Percentiles rank a stretch among this genome's conserved stretches.
These are phyloP conservation scores for Aethionema arabicum DNA, from an alignment of 345 rosid genomes.

Conservation along the genomic window DNA sequence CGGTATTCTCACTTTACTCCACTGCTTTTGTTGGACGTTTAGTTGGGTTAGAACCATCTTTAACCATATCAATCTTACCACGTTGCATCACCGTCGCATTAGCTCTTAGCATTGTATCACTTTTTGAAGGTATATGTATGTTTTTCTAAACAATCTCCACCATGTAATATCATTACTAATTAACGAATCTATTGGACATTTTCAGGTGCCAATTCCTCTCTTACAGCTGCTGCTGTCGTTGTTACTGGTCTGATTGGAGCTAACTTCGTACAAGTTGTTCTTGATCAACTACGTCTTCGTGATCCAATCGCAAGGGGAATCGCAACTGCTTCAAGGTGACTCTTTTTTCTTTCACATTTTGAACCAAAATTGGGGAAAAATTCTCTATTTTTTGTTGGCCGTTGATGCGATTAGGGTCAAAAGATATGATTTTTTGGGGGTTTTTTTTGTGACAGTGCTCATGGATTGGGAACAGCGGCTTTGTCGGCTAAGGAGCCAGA, in stretches of 20 bases:
- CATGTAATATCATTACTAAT: background rate
- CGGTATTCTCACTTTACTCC: slow-evolving; percentile 87
- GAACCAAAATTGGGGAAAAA: background rate
- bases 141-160: background rate
- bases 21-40: slow-evolving; percentile 86
- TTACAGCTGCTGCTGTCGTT: slow-evolving; percentile 93
- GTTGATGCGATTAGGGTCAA: background rate
- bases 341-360: slow-evolving; percentile 9
- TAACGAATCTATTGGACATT: slow-evolving; percentile 13
- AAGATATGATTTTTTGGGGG: background rate
- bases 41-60: slow-evolving; percentile 63
- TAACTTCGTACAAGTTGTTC: slow-evolving; percentile 80
- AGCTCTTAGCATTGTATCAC: slow-evolving; percentile 91
- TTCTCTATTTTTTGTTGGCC: background rate
- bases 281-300: slow-evolving; percentile 62
- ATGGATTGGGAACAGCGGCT: slow-evolving; percentile 98
- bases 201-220: slow-evolving; percentile 83
- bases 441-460: slow-evolving; percentile 57
- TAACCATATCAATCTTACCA: slow-evolving; percentile 83
- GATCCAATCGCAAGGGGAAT: slow-evolving; percentile 93
- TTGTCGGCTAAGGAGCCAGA: slow-evolving; percentile 95
- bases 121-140: slow-evolving; percentile 64
- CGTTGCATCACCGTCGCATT: slow-evolving; percentile 92
- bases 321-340: slow-evolving; percentile 93
- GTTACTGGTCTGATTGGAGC: slow-evolving; percentile 92